These are phyloP conservation scores for Lyophyllum decastes DNA, from an alignment of 768 basidiomycete genomes.

Conservation along the genomic window DNA sequence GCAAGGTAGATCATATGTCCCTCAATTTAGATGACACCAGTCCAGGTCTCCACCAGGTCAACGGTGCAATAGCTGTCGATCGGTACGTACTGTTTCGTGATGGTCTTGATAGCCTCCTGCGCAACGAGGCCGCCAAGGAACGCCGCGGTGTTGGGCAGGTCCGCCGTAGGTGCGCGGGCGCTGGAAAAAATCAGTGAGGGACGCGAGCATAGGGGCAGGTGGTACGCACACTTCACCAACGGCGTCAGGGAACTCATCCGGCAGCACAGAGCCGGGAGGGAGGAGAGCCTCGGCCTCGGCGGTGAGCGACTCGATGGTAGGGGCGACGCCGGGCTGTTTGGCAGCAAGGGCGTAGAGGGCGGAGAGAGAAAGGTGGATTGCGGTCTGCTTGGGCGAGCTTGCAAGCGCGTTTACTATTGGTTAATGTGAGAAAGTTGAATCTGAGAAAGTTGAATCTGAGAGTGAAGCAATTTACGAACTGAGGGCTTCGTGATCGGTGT, in stretches of 20 bases:
- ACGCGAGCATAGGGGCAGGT: background rate
- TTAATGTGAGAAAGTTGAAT: background rate
- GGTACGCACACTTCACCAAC: constrained; percentile 78
- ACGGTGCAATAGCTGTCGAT: constrained; percentile 82
- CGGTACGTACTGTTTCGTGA: constrained; percentile 94
- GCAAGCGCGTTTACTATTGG: constrained; percentile 41
- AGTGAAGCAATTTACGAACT: constrained; percentile 15
- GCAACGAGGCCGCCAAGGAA: constrained; percentile 93
- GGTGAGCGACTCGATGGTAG: constrained; percentile 54
- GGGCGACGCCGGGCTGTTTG: constrained; percentile 30
- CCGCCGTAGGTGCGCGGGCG: constrained; percentile 76
- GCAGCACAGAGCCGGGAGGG: constrained; percentile 49
- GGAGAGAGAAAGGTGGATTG: constrained; percentile 75
- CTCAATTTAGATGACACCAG: constrained; percentile 47
- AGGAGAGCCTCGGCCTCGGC: constrained; percentile 51
- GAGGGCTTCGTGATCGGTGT: constrained; percentile 52
- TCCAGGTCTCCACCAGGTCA: constrained; percentile 83
- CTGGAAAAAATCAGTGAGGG: constrained; percentile 41
- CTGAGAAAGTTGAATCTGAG: background rate
- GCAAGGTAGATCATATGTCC: background rate
- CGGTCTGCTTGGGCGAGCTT: constrained; percentile 52
- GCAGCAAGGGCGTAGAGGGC: constrained; percentile 45
- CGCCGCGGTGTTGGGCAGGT: constrained; percentile 92
- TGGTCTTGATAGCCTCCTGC: constrained; percentile 96
- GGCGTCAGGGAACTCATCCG: constrained; percentile 56